A percentile compares a stretch with the other conserved stretches of the same genome.
These are phyloP conservation scores for Paracoccidioides lutzii DNA, from an alignment of 2,329 filamentous ascomycete species.

Conservation along the genomic window DNA sequence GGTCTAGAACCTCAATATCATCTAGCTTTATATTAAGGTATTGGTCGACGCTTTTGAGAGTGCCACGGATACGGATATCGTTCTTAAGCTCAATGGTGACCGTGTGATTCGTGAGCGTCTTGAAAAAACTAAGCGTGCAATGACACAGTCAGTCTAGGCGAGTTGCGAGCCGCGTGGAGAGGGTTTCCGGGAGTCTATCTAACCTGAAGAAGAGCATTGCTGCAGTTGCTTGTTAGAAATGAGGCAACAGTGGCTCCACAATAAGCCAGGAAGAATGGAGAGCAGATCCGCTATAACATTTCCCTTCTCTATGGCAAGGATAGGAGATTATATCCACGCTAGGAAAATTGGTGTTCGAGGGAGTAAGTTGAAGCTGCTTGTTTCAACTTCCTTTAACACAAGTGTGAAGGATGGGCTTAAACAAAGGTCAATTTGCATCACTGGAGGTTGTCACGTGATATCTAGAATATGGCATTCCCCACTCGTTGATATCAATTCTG, in stretches of 20 bases:
- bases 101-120: slow-evolving; percentile 92
- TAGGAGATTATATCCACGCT: neutral
- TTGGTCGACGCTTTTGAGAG: slow-evolving; percentile 93
- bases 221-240: slow-evolving; percentile 4
- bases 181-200: slow-evolving; percentile 1
- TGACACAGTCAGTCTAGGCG: neutral
- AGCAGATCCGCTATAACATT: slow-evolving; percentile 7
- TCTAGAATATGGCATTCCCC: no score
- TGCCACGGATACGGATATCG: slow-evolving; percentile 92
- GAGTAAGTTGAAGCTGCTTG: neutral
- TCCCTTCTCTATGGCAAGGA: neutral
- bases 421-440: neutral
- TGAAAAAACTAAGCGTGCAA: slow-evolving; percentile 67
- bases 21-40: slow-evolving; percentile 99
- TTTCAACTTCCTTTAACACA: neutral
- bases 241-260: neutral
- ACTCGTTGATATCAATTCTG: no score
- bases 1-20: slow-evolving; percentile 82
- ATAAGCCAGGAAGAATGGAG: neutral
- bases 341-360: neutral
- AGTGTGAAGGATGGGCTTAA: no score
- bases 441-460: neutral
- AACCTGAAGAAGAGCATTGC: slow-evolving; percentile 44
- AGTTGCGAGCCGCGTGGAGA: neutral
- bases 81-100: slow-evolving; percentile 99